Evolutionary conservation across 768 basidiomycete genomes (phyloP).

Genomic region (Rhodotorula kratochvilovae): DNA sequence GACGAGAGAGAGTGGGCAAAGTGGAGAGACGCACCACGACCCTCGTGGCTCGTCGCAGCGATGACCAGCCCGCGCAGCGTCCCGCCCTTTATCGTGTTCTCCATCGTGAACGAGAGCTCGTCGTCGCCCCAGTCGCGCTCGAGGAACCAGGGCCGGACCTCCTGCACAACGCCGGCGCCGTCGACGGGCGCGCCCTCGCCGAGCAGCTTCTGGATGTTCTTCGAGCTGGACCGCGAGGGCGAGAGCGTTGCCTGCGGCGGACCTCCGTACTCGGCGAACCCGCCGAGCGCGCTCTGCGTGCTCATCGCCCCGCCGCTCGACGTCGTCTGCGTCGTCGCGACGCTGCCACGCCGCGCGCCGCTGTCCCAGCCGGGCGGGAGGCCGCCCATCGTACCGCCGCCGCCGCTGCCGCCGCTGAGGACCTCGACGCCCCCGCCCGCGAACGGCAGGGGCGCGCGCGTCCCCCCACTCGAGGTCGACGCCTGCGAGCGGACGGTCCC

Average conservation of each 20-base stretch:
- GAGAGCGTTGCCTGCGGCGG: conserved; percentile 13
- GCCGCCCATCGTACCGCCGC: neutral
- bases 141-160: conserved; percentile 70
- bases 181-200: conserved; percentile 51
- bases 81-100: conserved; percentile 78
- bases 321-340: conserved; percentile 14
- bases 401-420: neutral
- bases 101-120: conserved; percentile 79
- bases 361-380: conserved; percentile 28
- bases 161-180: neutral
- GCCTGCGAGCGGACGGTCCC: conserved; percentile 10
- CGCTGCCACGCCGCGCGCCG: conserved; percentile 16
- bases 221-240: conserved; percentile 22
- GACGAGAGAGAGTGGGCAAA: conserved; percentile 3
- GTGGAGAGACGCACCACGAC: conserved; percentile 59
- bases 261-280: neutral
- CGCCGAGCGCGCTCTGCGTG: neutral
- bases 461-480: neutral
- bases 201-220: conserved; percentile 64
- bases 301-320: conserved; percentile 1
- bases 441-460: neutral
- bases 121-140: conserved; percentile 69
- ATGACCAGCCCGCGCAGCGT: conserved; percentile 81
- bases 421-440: neutral
- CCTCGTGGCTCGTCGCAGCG: conserved; percentile 83